Percentiles rank a stretch among this genome's conserved stretches.
Conservation (phyloP, 306 rosid species). For the Cucurbita maxima region DNA sequence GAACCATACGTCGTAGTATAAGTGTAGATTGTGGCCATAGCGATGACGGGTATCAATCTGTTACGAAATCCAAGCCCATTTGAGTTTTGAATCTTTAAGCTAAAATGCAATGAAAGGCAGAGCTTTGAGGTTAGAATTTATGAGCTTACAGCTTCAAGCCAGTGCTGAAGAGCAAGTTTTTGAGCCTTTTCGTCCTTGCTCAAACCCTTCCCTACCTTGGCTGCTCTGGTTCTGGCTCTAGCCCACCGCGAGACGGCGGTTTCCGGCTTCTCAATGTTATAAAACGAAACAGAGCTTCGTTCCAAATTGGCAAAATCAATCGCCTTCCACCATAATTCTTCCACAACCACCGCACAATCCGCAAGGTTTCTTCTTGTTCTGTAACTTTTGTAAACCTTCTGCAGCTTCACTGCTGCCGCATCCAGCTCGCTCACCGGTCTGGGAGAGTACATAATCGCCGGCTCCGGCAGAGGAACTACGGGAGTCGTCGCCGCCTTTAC, state of each 20-base stretch:
- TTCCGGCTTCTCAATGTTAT: constrained; percentile 55
- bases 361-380: constrained; percentile 87
- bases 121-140: neutral
- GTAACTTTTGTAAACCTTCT: constrained; percentile 77
- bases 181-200: constrained; percentile 95
- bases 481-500: constrained; percentile 10
- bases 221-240: constrained; percentile 86
- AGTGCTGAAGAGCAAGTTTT: constrained; percentile 81
- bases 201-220: constrained; percentile 97
- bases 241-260: constrained; percentile 77
- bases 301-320: constrained; percentile 60
- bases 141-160: constrained; percentile 84
- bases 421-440: constrained; percentile 57
- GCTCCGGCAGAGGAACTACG: constrained; percentile 39
- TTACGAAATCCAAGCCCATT: neutral
- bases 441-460: constrained; percentile 33
- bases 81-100: too few species aligned
- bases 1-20: constrained; percentile 74
- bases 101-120: neutral
- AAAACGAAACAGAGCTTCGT: constrained; percentile 68
- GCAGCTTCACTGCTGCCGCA: constrained; percentile 69
- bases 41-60: constrained; percentile 97
- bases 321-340: constrained; percentile 93
- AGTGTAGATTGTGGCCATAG: constrained; percentile 82
- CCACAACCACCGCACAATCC: constrained; percentile 82